A percentile compares a stretch with the other conserved stretches of the same genome.
Conservation (phyloP, 129 eudicot genomes). For the Pseudognaphalium luteoalbum region DNA sequence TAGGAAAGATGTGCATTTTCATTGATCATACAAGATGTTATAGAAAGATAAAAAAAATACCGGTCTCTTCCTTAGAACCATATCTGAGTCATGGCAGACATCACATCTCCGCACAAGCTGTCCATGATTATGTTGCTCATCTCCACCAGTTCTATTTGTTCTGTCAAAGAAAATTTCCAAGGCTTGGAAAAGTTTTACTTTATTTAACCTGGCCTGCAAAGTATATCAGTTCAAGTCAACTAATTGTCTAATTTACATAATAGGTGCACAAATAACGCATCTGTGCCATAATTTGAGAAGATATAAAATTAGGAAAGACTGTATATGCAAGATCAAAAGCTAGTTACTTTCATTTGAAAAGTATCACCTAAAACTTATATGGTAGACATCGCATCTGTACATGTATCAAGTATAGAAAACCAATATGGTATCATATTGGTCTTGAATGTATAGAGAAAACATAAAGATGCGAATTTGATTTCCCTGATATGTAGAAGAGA, state of each 20-base stretch:
- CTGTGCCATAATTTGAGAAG: constrained; percentile 3
- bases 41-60: constrained; percentile 34
- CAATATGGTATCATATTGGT: not conserved
- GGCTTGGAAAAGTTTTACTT: constrained; percentile 82
- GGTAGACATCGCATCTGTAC: not conserved
- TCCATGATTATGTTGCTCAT: constrained; percentile 53
- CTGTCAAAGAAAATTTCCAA: constrained; percentile 83
- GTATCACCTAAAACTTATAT: not conserved
- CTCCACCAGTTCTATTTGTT: constrained; percentile 64
- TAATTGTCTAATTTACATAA: constrained; percentile 1
- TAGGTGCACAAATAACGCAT: not conserved
- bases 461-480: not conserved
- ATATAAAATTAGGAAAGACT: constrained; percentile 6
- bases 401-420: not conserved
- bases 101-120: constrained; percentile 76
- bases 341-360: constrained; percentile 8
- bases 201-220: constrained; percentile 74
- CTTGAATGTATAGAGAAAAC: not conserved
- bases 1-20: constrained; percentile 6
- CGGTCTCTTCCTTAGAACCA: constrained; percentile 83
- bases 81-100: constrained; percentile 68
- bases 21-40: not conserved
- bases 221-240: constrained; percentile 7
- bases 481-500: not conserved
- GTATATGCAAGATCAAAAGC: not conserved